Base-by-base conservation (phyloP, 169 alveolate species). In the Amoebophrya sp. region DNA sequence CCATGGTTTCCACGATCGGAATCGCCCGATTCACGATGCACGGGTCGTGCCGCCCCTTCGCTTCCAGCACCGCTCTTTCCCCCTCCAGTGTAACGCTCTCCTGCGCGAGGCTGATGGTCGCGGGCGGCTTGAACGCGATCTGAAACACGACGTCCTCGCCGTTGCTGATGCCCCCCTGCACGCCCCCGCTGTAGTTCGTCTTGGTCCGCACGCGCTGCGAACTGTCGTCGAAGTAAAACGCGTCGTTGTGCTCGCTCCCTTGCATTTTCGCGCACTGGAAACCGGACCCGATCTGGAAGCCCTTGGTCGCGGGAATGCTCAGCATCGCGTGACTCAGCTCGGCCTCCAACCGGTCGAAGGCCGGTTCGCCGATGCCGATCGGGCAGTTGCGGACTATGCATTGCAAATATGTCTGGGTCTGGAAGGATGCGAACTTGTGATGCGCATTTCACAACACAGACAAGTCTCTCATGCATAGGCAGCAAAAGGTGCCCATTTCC, bases 241-340 rank as follows among this genome's bases (percentile, higher is more conserved):
- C 39, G 89, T 95, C 97, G 93, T 95, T 95, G 92, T 95, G 96
- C 23, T 91, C 77, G 29, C 95, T 92, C 2, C 97, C 97, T 47
- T 55, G 90, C 93, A 94, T 66, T 25, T 2, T 41, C 39, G 90
- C 90, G 29, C 95, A 93, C 32, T 96, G 94, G 92, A 95, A 95
- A 0, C 97, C 97, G 39, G 96, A 94, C 29, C 97, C 97, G 77
- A 95, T 91, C 40, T 95, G 95, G 92, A 95, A 89, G 29, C 97
- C 96, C 89, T 94, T 94, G 0, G 97, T 94, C 0, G 96, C 95
- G n/a, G 96, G 96, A 35, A 95, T 91, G 55, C 94, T 89, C 89
- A 95, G 89, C 91, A 95, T 94, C 39, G 95, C 96, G 90, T 94
- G 93, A 23, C 95, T 95, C n/a, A 95, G 83, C 35, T 92, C 83